Conservation (phyloP, 2,329 filamentous ascomycete genomes). For the Ceratocystis ficicola region DNA sequence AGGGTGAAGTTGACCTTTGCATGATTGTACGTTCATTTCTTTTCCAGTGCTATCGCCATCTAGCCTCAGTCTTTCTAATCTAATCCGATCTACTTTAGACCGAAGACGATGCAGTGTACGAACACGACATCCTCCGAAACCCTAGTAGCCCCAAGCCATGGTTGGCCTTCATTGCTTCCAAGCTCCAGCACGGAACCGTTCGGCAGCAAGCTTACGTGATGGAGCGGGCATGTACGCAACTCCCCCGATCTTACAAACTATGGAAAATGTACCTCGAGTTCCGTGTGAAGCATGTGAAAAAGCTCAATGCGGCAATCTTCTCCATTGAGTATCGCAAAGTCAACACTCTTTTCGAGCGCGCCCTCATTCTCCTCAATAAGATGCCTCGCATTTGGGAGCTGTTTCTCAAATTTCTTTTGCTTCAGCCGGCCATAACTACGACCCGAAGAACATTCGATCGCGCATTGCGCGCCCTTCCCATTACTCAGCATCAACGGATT, state of each 20-base stretch:
- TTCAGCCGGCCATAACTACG: constrained; percentile 80
- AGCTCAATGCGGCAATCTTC: constrained; percentile 70
- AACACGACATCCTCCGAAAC: constrained; percentile 86
- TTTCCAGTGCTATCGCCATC: not conserved
- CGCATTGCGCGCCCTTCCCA: constrained; percentile 76
- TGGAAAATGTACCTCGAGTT: constrained; percentile 96
- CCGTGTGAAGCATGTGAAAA: constrained; percentile 65
- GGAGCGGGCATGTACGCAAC: constrained; percentile 77
- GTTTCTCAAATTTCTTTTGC: constrained; percentile 81
- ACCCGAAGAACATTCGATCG: constrained; percentile 85
- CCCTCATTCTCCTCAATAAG: constrained; percentile 88
- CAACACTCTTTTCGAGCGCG: constrained; percentile 86
- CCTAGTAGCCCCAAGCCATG: constrained; percentile 80
- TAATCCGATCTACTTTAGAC: constrained; percentile 37
- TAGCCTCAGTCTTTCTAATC: not conserved
- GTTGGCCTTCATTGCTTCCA: constrained; percentile 88
- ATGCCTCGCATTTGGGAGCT: constrained; percentile 99
- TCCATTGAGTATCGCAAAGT: constrained; percentile 80
- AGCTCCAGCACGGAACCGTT: constrained; percentile 69
- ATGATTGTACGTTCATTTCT: constrained; percentile 34
- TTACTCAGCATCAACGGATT: constrained; percentile 90
- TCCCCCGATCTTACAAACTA: constrained; percentile 92
- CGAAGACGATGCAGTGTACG: constrained; percentile 87
- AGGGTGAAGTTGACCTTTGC: constrained; percentile 31
- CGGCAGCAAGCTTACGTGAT: constrained; percentile 79